These are phyloP conservation scores for Mycena venus DNA, from an alignment of 768 basidiomycete species.

Conservation along the genomic window DNA sequence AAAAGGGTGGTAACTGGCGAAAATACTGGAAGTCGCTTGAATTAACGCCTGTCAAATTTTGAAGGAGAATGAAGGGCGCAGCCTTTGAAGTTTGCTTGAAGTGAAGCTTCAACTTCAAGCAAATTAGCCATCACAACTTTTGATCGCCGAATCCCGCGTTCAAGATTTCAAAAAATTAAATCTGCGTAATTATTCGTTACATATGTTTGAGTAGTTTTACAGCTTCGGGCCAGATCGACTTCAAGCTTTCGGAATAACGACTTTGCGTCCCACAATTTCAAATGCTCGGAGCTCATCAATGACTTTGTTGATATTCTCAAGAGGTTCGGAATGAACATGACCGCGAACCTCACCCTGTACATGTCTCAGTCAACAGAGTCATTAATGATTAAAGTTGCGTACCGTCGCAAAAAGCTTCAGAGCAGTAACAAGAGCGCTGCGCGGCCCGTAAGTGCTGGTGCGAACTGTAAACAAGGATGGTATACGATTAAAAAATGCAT, in stretches of 20 bases:
- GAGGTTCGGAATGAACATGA: conserved; percentile 1
- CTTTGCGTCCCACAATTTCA: conserved; percentile 11
- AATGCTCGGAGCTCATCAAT: conserved; percentile 22
- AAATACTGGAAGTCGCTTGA: too few relatives aligned
- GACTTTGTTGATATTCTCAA: conserved; percentile 21
- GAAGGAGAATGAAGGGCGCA: too few relatives aligned
- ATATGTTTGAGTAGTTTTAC: too few relatives aligned
- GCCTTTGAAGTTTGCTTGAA: too few relatives aligned
- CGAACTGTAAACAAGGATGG: conserved; percentile 23
- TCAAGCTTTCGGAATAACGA: conserved; percentile 12
- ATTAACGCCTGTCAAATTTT: too few relatives aligned
- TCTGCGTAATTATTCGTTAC: too few relatives aligned
- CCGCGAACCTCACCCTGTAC: conserved; percentile 10
- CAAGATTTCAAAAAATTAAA: too few relatives aligned
- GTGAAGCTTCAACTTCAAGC: too few relatives aligned
- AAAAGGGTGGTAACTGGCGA: too few relatives aligned
- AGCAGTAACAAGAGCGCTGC: not conserved
- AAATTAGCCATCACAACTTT: too few relatives aligned
- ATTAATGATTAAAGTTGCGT: not conserved
- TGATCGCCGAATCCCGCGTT: too few relatives aligned
- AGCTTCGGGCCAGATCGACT: too few relatives aligned
- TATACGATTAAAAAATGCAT: not conserved
- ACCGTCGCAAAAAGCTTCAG: conserved; percentile 30
- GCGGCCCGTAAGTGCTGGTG: conserved; percentile 7
- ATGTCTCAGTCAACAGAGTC: not conserved